A percentile compares a stretch with the other conserved stretches of the same genome.
Evolutionary conservation across 2,329 filamentous ascomycete species (phyloP).

Genomic region (Trichoderma polysporum): DNA sequence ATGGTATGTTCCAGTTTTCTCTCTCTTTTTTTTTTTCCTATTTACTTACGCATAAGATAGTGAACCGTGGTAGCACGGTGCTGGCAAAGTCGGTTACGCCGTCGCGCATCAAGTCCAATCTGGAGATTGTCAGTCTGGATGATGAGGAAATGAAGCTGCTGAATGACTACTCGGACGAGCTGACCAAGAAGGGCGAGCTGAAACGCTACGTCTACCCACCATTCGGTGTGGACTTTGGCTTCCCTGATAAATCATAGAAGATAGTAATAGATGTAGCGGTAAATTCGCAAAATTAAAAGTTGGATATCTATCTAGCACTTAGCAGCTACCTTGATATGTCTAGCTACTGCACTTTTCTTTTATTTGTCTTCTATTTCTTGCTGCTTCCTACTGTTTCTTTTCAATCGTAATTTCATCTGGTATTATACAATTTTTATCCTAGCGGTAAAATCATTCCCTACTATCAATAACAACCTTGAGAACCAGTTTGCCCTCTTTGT

Average conservation of each 20-base stretch:
- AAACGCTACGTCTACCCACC: slow-evolving; percentile 67
- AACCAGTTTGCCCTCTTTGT: slow-evolving; percentile 67
- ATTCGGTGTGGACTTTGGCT: slow-evolving; percentile 68
- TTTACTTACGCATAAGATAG: slow-evolving; percentile 38
- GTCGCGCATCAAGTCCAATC: slow-evolving; percentile 68
- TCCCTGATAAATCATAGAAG: slow-evolving; percentile 60
- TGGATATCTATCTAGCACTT: background rate
- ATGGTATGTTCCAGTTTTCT: slow-evolving; percentile 50
- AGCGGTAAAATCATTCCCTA: background rate
- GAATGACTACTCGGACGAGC: slow-evolving; percentile 52
- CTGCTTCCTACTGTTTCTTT: background rate
- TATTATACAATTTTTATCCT: background rate
- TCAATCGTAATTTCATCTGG: background rate
- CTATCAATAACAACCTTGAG: slow-evolving; percentile 70
- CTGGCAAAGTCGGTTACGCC: slow-evolving; percentile 71
- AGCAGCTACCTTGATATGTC: background rate
- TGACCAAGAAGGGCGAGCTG: slow-evolving; percentile 51
- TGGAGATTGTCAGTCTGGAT: slow-evolving; percentile 64
- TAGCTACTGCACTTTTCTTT: background rate
- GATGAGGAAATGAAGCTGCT: slow-evolving; percentile 61
- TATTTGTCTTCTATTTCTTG: too few relatives aligned
- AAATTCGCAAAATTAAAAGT: background rate
- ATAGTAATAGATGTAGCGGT: background rate
- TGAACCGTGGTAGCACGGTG: slow-evolving; percentile 67
- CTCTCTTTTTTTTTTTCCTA: background rate